phyloP scores from a whole-genome alignment of 73 alveolate genomes.

The Stentor coeruleus region DNA sequence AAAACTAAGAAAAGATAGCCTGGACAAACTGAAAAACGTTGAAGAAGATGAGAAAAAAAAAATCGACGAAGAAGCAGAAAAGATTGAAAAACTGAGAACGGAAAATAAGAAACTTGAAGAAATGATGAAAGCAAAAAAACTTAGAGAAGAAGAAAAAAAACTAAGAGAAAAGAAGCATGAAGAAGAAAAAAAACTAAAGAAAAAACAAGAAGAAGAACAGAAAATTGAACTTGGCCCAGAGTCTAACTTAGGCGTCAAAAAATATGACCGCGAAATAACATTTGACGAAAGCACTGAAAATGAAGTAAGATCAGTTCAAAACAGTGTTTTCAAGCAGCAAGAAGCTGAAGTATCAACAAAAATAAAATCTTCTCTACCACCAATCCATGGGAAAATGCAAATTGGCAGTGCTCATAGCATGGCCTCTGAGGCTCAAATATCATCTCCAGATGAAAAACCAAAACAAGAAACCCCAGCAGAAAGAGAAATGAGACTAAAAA shows the following conservation, averaged over 20 bases:
- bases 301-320: not conserved
- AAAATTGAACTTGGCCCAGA: not conserved
- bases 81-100: not conserved
- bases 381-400: not conserved
- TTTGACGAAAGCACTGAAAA: slow-evolving; percentile 12
- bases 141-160: not conserved
- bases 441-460: not conserved
- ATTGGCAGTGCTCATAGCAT: not conserved
- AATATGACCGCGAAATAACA: not conserved
- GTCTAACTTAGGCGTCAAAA: not conserved
- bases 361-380: not conserved
- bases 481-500: slow-evolving; percentile 10
- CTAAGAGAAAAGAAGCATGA: not conserved
- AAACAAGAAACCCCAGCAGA: slow-evolving; percentile 16
- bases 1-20: not conserved
- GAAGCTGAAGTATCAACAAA: not conserved
- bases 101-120: not conserved
- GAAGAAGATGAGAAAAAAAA: not conserved
- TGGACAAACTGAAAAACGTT: not conserved
- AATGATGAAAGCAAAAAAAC: not conserved
- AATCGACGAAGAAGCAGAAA: not conserved
- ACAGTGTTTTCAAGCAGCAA: not conserved
- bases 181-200: not conserved
- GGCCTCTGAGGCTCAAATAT: not conserved
- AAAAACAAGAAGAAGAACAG: not conserved